Evolutionary conservation across 2,329 filamentous ascomycete species (phyloP), one percentile per base, ranked within the genome.

Genomic region (Fonsecaea multimorphosa): DNA sequence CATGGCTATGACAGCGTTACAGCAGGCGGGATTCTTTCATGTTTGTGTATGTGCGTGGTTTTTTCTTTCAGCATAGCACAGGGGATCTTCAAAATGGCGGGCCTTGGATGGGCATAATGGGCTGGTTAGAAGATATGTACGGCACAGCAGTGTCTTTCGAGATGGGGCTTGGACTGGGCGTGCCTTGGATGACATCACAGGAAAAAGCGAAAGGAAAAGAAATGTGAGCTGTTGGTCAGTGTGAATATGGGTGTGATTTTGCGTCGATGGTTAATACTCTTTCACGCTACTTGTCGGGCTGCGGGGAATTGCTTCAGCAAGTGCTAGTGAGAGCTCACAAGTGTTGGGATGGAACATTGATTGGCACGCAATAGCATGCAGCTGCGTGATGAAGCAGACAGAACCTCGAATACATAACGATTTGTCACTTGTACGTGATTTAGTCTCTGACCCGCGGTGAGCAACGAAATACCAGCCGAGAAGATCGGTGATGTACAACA

Each of bases 1-100:
- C 22, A 52, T 46, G 58, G 58, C 58, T 38, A 60, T 60, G 58
- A 60, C 51, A 60, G 58, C 58, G 58, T 60, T 60, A 52, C 44
- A 60, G 58, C 58, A 36, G 58, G 58, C 58, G 58, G 31, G 58
- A 40, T 60, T 51, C 29, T 59, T 60, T 58, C 56, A 49, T 58
- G 56, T 52, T 24, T 51, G 57, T 60, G 49, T 52, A 32, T 52
- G 31, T 51, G 52, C n/a, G 46, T n/a, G 27, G 29, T 60, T 49
- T 36, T n/a, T 53, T 32, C n/a, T 58, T 52, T 22, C 27, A 51
- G 58, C 58, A 60, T 60, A 53, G 58, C 58, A 51, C 31, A n/a
- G 40, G 40, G 58, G 46, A 34, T 8, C 29, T 53, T 36, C 58
- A 53, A 60, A 60, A 60, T 3, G 27, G 36, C 24, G 40, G 56